Evolutionary conservation across 305 asterid species (phyloP), one percentile per base, ranked within the genome.

Genomic region (Ajuga reptans): DNA sequence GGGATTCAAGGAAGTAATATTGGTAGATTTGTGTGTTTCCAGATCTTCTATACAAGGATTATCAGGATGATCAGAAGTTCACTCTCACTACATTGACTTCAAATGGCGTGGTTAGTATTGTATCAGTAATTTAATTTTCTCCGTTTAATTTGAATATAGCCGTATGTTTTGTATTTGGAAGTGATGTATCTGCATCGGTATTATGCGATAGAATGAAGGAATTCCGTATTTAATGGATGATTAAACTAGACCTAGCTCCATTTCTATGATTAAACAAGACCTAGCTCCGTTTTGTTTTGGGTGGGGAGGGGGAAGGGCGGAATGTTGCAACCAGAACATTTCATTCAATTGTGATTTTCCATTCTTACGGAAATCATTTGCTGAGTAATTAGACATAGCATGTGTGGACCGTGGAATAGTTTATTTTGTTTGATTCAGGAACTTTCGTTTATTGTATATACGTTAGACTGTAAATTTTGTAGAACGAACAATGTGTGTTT

Each of bases 31-130:
- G 9, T 34, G 0, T 56, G 55, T 27, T 75, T 75, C 29, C 77
- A 85, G 88, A 85, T 83, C 91, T 85, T 81, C 82, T 85, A 6
- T 85, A 78, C 85, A 81, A 33, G 77, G 91, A 85, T 78, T 85
- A 83, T 66, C 84, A 79, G 72, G 76, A 82, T 37, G 91, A 85
- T 71, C 84, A 85, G 72, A 85, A 83, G 80, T 79, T 85, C 69
- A 81, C 91, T 10, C 83, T 85, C 72, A 83, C 88, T 64, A 85
- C 86, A 27, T 76, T 34, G 77, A 77, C 88, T 64, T 77, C 85
- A 29, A 70, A 79, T 76, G 91, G 88, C 18, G 77, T 85, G 85
- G 91, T 85, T 24, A 71, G 89, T 78, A 1, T 71, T 43, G 31
- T 1, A 31, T 31, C 4, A 31, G 36, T 31, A 31, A 31, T 61